Evolutionary conservation across 768 basidiomycete genomes (phyloP).

Genomic region (Suillus variegatus): DNA sequence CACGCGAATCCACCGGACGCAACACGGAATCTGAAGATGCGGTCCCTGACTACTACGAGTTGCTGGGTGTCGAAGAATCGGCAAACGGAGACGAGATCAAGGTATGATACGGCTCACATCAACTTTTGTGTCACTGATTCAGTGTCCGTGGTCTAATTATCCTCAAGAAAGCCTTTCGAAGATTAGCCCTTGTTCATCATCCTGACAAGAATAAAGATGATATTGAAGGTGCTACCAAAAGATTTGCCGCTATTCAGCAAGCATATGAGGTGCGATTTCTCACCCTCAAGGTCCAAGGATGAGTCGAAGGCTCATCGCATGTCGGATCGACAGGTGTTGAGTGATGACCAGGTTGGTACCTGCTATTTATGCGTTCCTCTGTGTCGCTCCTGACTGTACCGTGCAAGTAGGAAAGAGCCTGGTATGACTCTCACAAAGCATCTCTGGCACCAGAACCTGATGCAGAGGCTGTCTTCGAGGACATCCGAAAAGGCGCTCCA

Average conservation of each 20-base stretch:
- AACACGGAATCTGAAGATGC: constrained; percentile 27
- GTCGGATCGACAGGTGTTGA: constrained; percentile 62
- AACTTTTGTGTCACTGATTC: background rate
- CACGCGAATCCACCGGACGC: constrained; percentile 59
- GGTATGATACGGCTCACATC: constrained; percentile 38
- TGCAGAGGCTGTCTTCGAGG: constrained; percentile 81
- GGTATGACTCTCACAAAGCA: constrained; percentile 93
- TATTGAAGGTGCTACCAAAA: constrained; percentile 80
- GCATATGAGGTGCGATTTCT: constrained; percentile 80
- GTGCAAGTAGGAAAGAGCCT: constrained; percentile 86
- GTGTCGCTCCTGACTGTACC: background rate
- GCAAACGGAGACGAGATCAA: constrained; percentile 90
- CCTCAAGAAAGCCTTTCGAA: constrained; percentile 75
- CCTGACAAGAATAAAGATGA: constrained; percentile 88
- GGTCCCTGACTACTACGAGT: constrained; percentile 73
- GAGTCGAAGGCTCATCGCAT: background rate
- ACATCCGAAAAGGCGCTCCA: constrained; percentile 70
- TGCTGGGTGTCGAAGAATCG: constrained; percentile 78
- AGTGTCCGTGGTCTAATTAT: constrained; percentile 12
- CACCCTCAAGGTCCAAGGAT: background rate
- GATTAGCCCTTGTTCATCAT: constrained; percentile 81
- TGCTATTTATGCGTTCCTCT: constrained; percentile 9
- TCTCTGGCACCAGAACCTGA: constrained; percentile 81
- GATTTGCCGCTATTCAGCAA: constrained; percentile 88
- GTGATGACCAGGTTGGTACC: constrained; percentile 84